Evolutionary conservation across 2,329 filamentous ascomycete genomes (phyloP).

Genomic region (Calonectria fujianensis): DNA sequence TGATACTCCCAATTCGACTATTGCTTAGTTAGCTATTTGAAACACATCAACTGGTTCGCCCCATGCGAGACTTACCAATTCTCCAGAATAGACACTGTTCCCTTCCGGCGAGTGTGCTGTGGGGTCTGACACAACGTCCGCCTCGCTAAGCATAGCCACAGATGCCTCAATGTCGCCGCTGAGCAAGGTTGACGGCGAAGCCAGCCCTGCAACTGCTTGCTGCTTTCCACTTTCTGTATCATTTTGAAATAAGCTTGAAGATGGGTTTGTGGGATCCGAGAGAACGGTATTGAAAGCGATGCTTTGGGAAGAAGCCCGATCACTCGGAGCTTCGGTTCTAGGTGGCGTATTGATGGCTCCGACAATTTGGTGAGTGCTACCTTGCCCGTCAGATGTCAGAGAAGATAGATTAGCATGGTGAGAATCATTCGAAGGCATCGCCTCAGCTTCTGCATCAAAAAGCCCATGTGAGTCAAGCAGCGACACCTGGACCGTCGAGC

Average conservation of each 20-base stretch:
- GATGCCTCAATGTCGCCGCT: background rate
- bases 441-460: background rate
- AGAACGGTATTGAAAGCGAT: background rate
- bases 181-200: background rate
- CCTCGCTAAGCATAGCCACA: background rate
- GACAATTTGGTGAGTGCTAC: background rate
- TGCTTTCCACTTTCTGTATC: background rate
- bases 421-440: background rate
- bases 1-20: constrained; percentile 25
- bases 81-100: constrained; percentile 18
- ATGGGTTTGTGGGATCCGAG: background rate
- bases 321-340: background rate
- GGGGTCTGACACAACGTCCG: background rate
- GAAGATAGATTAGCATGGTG: background rate
- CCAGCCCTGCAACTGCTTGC: background rate
- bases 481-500: background rate
- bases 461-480: background rate
- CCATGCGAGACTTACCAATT: background rate
- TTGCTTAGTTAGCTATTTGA: background rate
- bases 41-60: background rate
- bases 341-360: background rate
- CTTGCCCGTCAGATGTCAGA: background rate
- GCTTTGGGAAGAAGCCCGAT: background rate
- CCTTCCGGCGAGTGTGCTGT: background rate
- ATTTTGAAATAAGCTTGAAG: background rate